A percentile compares a stretch with the other conserved stretches of the same genome.
Conservation (phyloP, 805 yeast species). For the Candida suzukii region DNA sequence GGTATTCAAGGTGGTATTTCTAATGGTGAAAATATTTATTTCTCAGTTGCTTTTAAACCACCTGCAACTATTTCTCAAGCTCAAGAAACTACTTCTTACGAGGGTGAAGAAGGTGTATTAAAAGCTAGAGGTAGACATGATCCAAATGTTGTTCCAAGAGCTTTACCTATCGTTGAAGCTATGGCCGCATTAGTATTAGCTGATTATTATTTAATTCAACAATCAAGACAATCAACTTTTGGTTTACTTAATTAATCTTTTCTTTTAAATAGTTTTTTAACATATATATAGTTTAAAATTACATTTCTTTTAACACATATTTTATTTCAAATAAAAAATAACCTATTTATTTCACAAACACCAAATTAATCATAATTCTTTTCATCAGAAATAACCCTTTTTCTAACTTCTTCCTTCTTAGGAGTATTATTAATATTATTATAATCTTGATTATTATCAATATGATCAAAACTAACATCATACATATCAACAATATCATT, state of each 20-base stretch:
- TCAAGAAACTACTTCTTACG: constrained; percentile 83
- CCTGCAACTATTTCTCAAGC: constrained; percentile 96
- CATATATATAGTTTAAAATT: no score
- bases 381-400: constrained; percentile 24
- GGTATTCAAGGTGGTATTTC: constrained; percentile 98
- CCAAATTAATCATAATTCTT: constrained; percentile 6
- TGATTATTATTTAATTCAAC: constrained; percentile 79
- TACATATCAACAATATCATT: neutral
- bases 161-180: constrained; percentile 96
- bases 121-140: constrained; percentile 98
- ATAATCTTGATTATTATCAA: neutral
- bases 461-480: constrained; percentile 5
- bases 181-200: constrained; percentile 95
- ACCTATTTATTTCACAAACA: neutral
- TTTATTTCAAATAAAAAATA: no score
- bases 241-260: constrained; percentile 22
- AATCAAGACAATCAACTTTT: constrained; percentile 63
- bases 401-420: constrained; percentile 8
- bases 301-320: no score
- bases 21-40: constrained; percentile 92
- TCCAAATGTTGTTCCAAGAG: constrained; percentile 97
- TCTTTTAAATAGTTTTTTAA: no score
- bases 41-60: constrained; percentile 94
- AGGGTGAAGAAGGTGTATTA: constrained; percentile 78
- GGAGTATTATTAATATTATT: constrained; percentile 2